A percentile compares a stretch with the other conserved stretches of the same genome.
Evolutionary conservation across 106 monocot species (phyloP).

Genomic region (Allium fistulosum): DNA sequence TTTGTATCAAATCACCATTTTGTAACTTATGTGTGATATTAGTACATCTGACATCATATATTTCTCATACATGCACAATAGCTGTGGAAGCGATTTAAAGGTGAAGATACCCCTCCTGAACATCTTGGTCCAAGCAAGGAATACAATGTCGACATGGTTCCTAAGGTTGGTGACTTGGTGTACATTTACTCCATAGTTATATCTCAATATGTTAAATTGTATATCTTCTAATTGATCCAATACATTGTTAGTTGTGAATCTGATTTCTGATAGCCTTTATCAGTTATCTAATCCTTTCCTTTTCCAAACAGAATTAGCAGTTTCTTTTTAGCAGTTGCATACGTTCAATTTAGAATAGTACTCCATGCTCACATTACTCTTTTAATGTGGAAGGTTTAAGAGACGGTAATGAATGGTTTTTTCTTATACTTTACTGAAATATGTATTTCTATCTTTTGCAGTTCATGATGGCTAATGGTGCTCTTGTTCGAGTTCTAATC

Average conservation of each 20-base stretch:
- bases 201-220: not conserved
- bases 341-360: not conserved
- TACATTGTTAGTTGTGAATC: not conserved
- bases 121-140: constrained; percentile 64
- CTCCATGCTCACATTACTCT: not conserved
- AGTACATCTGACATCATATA: too few species aligned
- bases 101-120: constrained; percentile 60
- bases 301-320: too few species aligned
- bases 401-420: not conserved
- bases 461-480: constrained; percentile 99
- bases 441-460: constrained; percentile 11
- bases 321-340: not conserved
- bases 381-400: not conserved
- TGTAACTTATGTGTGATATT: not conserved
- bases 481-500: constrained; percentile 85
- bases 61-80: constrained; percentile 7
- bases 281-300: not conserved
- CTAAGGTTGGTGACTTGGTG: constrained; percentile 32
- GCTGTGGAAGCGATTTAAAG: constrained; percentile 87
- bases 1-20: not conserved
- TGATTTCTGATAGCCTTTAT: not conserved
- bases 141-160: constrained; percentile 88
- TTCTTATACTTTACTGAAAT: not conserved
- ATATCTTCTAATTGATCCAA: not conserved
- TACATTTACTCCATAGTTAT: not conserved